Evolutionary conservation across 169 alveolate species (phyloP).

Genomic region (Plasmodium coatneyi): DNA sequence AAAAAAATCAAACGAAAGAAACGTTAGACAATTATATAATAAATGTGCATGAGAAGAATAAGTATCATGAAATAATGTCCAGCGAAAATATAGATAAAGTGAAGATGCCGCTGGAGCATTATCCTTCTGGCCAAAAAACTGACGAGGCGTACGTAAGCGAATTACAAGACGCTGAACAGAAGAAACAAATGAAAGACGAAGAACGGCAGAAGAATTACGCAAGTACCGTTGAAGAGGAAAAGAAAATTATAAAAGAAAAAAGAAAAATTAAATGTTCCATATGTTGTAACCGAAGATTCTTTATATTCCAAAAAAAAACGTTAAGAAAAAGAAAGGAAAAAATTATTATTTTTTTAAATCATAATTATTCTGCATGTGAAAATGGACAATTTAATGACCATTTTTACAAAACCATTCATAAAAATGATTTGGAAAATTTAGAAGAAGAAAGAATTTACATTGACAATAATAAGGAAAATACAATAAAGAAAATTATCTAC

Average conservation of each 20-base stretch:
- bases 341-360: constrained; percentile 73
- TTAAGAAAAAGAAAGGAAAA: constrained; percentile 67
- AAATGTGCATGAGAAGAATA: constrained; percentile 39
- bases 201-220: constrained; percentile 29
- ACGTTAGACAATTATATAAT: constrained; percentile 38
- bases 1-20: constrained; percentile 12
- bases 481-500: constrained; percentile 45
- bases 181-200: neutral
- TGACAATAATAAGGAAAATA: constrained; percentile 41
- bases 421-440: constrained; percentile 58
- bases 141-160: neutral
- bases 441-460: constrained; percentile 68
- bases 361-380: constrained; percentile 32
- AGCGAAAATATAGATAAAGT: constrained; percentile 35
- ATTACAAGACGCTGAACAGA: constrained; percentile 11
- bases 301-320: constrained; percentile 24
- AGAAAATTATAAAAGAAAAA: constrained; percentile 13
- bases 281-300: constrained; percentile 8
- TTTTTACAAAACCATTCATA: constrained; percentile 68
- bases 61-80: constrained; percentile 7
- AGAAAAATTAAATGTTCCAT: constrained; percentile 5
- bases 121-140: neutral
- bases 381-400: constrained; percentile 75
- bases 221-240: constrained; percentile 14
- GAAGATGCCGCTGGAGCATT: neutral